Evolutionary conservation across 2,329 filamentous ascomycete species (phyloP), one percentile per base, ranked within the genome.

Genomic region (Monosporascus sp.): DNA sequence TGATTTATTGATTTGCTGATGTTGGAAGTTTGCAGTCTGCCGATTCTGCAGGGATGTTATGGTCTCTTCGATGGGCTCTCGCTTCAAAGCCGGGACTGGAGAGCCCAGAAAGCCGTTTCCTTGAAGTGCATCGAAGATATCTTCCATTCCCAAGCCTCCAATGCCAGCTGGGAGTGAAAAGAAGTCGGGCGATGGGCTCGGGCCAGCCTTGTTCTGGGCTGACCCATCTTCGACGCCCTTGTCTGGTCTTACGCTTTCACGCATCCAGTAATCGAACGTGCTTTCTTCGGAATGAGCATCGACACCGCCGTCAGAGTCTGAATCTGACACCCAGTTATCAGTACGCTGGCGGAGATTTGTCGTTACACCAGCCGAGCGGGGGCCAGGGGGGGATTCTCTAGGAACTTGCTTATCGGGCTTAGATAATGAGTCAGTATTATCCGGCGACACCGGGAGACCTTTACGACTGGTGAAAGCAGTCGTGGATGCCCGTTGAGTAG

Each of bases 191-290:
- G 79, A 81, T 1, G 26, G 68, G 64, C 44, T 61, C 57, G 52
- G 56, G n/a, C 28, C 54, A 41, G 20, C 48, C 37, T 45, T 53
- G 48, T 15, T 53, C 51, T 52, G 56, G 35, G 57, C 49, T 6
- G 56, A 51, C 0, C 50, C 26, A 26, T 26, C 46, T 9, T 20
- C 31, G 40, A 61, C 54, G n/a, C 51, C 49, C 14, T 58, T 64
- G 3, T 67, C 63, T 0, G 76, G 73, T 47, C 77, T 77, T 35
- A 74, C 66, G 51, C 78, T 79, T 63, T 81, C 79, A 7, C 74
- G 75, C 68, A 84, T 74, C 81, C 81, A 85, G 24, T 81, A 79
- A 51, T 84, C 81, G 5, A 79, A 72, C 55, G 75, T 79, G 68
- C 17, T 74, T 17, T 75, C 72, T 20, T 70, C 70, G 7, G 69